Evolutionary conservation across 352 stramenopile species (phyloP).

Genomic region (Pythium insidiosum): DNA sequence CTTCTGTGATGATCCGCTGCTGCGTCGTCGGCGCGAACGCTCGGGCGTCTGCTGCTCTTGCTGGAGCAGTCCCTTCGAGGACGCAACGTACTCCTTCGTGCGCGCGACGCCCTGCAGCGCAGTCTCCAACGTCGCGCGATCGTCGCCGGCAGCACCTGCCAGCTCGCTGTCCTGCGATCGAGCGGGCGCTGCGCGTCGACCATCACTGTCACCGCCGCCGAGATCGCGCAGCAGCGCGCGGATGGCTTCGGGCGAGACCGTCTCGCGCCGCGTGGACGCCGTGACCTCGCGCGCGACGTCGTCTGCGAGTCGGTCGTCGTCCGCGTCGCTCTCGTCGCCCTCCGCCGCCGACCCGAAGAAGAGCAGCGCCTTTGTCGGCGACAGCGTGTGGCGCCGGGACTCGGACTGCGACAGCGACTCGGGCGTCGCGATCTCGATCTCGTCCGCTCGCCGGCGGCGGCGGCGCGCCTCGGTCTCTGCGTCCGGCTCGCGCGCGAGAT

Average conservation of each 20-base stretch:
- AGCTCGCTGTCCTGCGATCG: not conserved
- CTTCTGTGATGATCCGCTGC: too few species aligned
- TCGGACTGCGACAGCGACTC: constrained; percentile 18
- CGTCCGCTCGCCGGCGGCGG: not conserved
- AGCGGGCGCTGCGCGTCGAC: constrained; percentile 4
- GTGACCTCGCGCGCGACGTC: not conserved
- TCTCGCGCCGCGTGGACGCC: constrained; percentile 15
- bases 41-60: constrained; percentile 1
- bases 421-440: constrained; percentile 21
- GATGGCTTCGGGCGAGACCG: constrained; percentile 21
- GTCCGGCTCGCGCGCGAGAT: not conserved
- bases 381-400: constrained; percentile 26
- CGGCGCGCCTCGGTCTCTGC: not conserved
- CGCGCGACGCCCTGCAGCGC: constrained; percentile 4
- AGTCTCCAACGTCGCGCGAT: constrained; percentile 2
- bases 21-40: constrained; percentile 2
- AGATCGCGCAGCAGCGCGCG: constrained; percentile 12
- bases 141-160: not conserved
- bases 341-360: constrained; percentile 14
- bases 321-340: not conserved
- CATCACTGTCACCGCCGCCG: constrained; percentile 1
- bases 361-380: constrained; percentile 28
- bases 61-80: constrained; percentile 23
- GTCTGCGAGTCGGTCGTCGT: constrained; percentile 8
- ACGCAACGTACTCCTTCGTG: constrained; percentile 12